A percentile compares a stretch with the other conserved stretches of the same genome.
phyloP scores from a whole-genome alignment of 495 filamentous ascomycete genomes.

The Penicillium argentinense region DNA sequence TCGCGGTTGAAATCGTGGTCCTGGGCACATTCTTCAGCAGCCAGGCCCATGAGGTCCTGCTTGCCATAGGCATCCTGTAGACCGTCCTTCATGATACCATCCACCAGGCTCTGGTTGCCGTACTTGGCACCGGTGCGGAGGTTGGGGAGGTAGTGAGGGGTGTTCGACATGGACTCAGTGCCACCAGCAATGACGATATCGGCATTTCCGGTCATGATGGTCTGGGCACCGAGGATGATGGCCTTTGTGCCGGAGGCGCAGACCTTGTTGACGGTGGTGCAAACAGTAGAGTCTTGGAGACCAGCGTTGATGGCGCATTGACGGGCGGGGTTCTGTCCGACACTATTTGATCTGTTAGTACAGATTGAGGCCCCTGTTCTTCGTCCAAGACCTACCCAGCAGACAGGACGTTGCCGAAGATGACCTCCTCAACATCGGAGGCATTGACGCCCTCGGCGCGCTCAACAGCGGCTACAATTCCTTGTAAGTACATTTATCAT shows the following conservation, averaged over 20 bases:
- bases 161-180: conserved; percentile 96
- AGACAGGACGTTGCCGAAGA: conserved; percentile 96
- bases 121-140: conserved; percentile 85
- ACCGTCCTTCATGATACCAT: conserved; percentile 90
- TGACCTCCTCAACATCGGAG: conserved; percentile 88
- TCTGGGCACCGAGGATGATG: conserved; percentile 91
- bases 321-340: conserved; percentile 94
- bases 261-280: conserved; percentile 97
- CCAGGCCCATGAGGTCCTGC: conserved; percentile 91
- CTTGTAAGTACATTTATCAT: conserved; percentile 14
- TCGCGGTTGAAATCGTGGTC: conserved; percentile 81
- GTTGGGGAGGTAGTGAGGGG: conserved; percentile 90
- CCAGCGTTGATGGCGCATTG: conserved; percentile 90
- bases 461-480: conserved; percentile 70
- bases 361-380: not conserved
- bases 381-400: conserved; percentile 66
- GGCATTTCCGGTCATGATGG: conserved; percentile 92
- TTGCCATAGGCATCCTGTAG: conserved; percentile 87
- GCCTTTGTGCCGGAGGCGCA: conserved; percentile 94
- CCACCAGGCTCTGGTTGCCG: conserved; percentile 80
- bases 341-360: conserved; percentile 49
- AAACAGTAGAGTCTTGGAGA: conserved; percentile 71
- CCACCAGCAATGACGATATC: conserved; percentile 89
- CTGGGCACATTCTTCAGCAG: conserved; percentile 85
- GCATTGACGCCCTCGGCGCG: conserved; percentile 82